These are phyloP conservation scores for Diddensiella caesifluorescens DNA, from an alignment of 805 yeast species.

Conservation along the genomic window DNA sequence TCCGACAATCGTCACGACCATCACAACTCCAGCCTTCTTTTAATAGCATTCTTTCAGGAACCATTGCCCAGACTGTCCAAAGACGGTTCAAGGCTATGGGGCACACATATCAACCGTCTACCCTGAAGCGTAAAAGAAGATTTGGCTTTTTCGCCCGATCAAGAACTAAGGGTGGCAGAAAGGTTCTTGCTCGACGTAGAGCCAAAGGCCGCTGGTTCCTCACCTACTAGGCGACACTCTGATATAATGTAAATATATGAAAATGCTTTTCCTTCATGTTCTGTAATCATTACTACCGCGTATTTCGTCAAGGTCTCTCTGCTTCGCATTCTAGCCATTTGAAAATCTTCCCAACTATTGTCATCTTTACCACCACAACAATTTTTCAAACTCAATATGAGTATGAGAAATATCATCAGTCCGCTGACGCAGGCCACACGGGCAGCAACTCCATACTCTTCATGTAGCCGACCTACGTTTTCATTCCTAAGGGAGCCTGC, in stretches of 20 bases:
- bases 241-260: too few species aligned
- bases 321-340: too few species aligned
- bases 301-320: too few species aligned
- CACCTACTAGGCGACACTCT: constrained; percentile 74
- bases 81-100: constrained; percentile 85
- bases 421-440: neutral
- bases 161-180: constrained; percentile 68
- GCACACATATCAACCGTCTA: constrained; percentile 91
- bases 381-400: neutral
- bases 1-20: neutral
- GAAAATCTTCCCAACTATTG: neutral
- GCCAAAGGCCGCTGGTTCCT: constrained; percentile 93
- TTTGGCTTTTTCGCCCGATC: constrained; percentile 86
- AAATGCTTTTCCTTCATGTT: too few species aligned
- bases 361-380: neutral
- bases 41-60: constrained; percentile 12
- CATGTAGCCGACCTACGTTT: neutral
- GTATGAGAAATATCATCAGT: constrained; percentile 2
- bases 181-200: constrained; percentile 68
- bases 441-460: neutral
- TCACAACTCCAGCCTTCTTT: constrained; percentile 11
- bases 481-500: neutral
- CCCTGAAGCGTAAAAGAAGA: constrained; percentile 81
- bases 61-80: constrained; percentile 33
- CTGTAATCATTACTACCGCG: too few species aligned